These are phyloP conservation scores for Pachysandra terminalis DNA, from an alignment of 164 flowering plant species.

Conservation along the genomic window DNA sequence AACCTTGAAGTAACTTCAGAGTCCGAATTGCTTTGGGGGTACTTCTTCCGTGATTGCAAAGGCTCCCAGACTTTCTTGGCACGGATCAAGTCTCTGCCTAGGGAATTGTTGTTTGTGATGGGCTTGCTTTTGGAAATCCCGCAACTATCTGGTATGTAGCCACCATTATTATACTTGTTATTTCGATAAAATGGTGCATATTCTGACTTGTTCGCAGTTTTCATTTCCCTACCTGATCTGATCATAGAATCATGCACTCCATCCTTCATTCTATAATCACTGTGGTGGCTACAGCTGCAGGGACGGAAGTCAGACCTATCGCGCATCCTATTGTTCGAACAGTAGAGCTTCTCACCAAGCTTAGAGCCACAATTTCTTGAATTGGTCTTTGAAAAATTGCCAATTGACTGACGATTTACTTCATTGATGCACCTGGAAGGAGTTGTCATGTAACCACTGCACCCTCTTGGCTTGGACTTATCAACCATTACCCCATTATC, in stretches of 20 bases:
- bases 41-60: slow-evolving; percentile 56
- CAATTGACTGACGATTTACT: slow-evolving; percentile 42
- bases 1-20: slow-evolving; percentile 51
- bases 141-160: slow-evolving; percentile 39
- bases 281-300: slow-evolving; percentile 56
- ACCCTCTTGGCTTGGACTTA: slow-evolving; percentile 41
- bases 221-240: slow-evolving; percentile 44
- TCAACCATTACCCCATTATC: slow-evolving; percentile 28
- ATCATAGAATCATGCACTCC: slow-evolving; percentile 27
- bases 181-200: slow-evolving; percentile 46
- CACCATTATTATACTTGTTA: slow-evolving; percentile 44
- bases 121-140: slow-evolving; percentile 53
- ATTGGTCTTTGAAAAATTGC: slow-evolving; percentile 40
- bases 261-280: slow-evolving; percentile 41
- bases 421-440: slow-evolving; percentile 43
- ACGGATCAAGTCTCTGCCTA: slow-evolving; percentile 36
- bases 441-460: slow-evolving; percentile 26
- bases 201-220: slow-evolving; percentile 40
- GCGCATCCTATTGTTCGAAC: slow-evolving; percentile 40
- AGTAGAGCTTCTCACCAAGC: slow-evolving; percentile 50
- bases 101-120: slow-evolving; percentile 28
- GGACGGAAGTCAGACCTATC: slow-evolving; percentile 57
- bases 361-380: slow-evolving; percentile 40
- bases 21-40: slow-evolving; percentile 61
- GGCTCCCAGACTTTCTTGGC: slow-evolving; percentile 92